Evolutionary conservation across 495 filamentous ascomycete species (phyloP), one percentile per base, ranked within the genome.

Genomic region (Aspergillus diversus): DNA sequence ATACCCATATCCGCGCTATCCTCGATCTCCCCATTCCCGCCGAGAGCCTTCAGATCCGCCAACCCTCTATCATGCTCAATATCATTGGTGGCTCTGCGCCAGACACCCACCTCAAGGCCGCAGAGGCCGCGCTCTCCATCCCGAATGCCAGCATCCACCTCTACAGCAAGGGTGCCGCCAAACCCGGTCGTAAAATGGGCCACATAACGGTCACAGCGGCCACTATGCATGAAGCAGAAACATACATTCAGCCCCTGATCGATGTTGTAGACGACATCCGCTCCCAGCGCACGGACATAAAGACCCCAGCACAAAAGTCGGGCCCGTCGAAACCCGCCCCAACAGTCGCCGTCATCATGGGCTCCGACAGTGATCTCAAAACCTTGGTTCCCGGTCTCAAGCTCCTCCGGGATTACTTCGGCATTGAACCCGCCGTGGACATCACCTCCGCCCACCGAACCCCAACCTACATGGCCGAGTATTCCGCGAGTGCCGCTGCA

Each of bases 371-470:
- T 43, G 95, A 99, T 74, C 86, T 97, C 16, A 87, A 88, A 39
- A 86, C 90, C 12, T 85, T 98, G 15, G 84, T 86, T 27, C 86
- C 90, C 1, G 92, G 90, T 15, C 80, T 96, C 43, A 86, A 90
- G 63, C 83, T 97, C 42, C 84, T 99, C 42, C 78, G 84, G 33
- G 83, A 87, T 37, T 76, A 75, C 69, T 90, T 99, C 68, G 80
- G 81, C 15, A 89, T 98, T 49, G 87, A 91, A 11, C 90, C 86
- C 69, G 84, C 87, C 17, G 83, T 89, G 17, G 89, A 89, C 58
- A 96, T 99, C 75, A 96, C 93, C 33, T 97, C 94, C 47, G 95
- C 95, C 7, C 95, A 99, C 76, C 87, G 95, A 63, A 98, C 94
- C 33, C 92, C 93, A 13, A 81, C 87, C 66, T 86, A 83, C 66